Evolutionary conservation across 75 land plant genomes (phyloP).

Genomic region (Pinus tabuliformis): DNA sequence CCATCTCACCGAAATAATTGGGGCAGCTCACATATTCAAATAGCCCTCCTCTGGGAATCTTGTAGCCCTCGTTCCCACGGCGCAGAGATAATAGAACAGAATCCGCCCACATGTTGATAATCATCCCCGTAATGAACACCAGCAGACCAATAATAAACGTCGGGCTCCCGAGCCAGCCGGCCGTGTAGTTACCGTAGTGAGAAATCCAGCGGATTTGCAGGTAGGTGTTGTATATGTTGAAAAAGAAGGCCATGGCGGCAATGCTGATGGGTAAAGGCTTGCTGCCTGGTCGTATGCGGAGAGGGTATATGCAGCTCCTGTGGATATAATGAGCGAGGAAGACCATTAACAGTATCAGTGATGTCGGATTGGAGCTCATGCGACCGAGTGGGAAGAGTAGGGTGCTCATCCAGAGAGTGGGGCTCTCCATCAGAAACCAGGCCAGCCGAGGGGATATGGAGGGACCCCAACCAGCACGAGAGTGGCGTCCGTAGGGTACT

Average conservation of each 20-base stretch:
- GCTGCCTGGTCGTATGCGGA: conserved; percentile 25
- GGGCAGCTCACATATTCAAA: conserved; percentile 78
- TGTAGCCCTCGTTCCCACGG: conserved; percentile 39
- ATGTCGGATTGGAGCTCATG: conserved; percentile 23
- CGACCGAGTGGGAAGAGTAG: conserved; percentile 38
- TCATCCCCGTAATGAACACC: conserved; percentile 64
- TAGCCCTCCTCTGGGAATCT: conserved; percentile 72
- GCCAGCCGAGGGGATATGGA: conserved; percentile 45
- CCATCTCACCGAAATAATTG: conserved; percentile 80
- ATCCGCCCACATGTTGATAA: conserved; percentile 70
- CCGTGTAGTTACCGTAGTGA: conserved; percentile 50
- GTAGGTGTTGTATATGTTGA: conserved; percentile 74
- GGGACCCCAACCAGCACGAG: conserved; percentile 68
- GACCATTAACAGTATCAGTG: conserved; percentile 27
- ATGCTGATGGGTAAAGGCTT: conserved; percentile 40
- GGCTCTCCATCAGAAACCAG: conserved; percentile 90
- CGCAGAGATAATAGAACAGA: conserved; percentile 59
- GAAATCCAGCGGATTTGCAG: conserved; percentile 66
- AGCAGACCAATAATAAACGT: conserved; percentile 39
- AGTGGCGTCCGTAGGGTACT: conserved; percentile 88
- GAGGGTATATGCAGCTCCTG: conserved; percentile 60
- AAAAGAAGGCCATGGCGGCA: conserved; percentile 41
- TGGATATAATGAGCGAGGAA: conserved; percentile 66
- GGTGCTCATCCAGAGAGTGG: conserved; percentile 62
- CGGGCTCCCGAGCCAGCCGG: conserved; percentile 33